These are phyloP conservation scores for Jasminum sambac DNA, from an alignment of 257 asterid species.

Conservation along the genomic window DNA sequence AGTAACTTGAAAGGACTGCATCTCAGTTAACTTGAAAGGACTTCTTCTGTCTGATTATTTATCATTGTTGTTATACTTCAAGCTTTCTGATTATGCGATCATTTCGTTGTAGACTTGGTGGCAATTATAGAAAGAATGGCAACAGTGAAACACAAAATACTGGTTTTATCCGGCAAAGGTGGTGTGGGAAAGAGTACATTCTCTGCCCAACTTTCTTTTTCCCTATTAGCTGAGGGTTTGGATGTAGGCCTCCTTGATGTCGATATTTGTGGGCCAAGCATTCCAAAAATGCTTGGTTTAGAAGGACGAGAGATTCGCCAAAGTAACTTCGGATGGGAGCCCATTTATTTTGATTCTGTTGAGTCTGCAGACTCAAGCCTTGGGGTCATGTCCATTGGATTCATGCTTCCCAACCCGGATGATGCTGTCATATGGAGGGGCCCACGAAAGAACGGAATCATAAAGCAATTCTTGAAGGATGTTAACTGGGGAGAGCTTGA, in stretches of 20 bases:
- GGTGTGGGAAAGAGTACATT: slow-evolving; percentile 98
- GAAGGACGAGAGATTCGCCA: slow-evolving; percentile 82
- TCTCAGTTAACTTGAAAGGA: neutral
- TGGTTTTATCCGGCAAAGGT: slow-evolving; percentile 86
- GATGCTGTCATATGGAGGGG: slow-evolving; percentile 93
- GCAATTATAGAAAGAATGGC: slow-evolving; percentile 84
- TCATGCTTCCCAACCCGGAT: slow-evolving; percentile 60
- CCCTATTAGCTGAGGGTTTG: slow-evolving; percentile 78
- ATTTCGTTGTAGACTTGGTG: slow-evolving; percentile 55
- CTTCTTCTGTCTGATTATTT: neutral
- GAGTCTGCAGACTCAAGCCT: slow-evolving; percentile 48
- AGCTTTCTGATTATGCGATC: neutral
- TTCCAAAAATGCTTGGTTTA: slow-evolving; percentile 84
- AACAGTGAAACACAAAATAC: slow-evolving; percentile 88
- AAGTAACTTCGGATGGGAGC: slow-evolving; percentile 85
- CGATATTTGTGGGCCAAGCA: slow-evolving; percentile 93
- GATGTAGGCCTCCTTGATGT: slow-evolving; percentile 89
- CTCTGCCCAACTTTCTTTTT: slow-evolving; percentile 85
- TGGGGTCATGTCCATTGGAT: slow-evolving; percentile 79
- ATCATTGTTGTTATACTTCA: neutral
- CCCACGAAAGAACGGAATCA: slow-evolving; percentile 79
- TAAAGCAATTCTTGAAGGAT: slow-evolving; percentile 80
- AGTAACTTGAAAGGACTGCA: neutral
- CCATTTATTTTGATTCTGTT: slow-evolving; percentile 58
- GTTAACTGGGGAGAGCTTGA: slow-evolving; percentile 94